Base-by-base conservation (phyloP, 1,284 basidiomycete species). In the Cryptococcus sp. region DNA sequence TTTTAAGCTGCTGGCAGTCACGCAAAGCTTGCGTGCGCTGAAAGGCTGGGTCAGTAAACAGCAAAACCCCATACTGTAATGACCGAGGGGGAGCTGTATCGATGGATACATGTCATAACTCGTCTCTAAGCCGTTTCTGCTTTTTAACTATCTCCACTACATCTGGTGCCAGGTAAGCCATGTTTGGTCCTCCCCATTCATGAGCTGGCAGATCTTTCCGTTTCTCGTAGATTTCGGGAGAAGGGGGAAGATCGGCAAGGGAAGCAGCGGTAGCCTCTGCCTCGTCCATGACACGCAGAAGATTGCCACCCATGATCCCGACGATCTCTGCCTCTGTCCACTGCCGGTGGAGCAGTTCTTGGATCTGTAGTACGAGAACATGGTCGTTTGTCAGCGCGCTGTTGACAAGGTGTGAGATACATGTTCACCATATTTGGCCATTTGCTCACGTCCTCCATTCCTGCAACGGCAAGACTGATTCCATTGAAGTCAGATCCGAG, bases 261-360 rank as follows among this genome's bases (percentile, higher is more conserved):
- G 58, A 90, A 78, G 50, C 83, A 76, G 6, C 26, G 29, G 16
- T 55, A 1, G 76, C 74, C 76, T 93, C 91, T 6, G 85, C 89
- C 15, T 82, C 84, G 46, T 83, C 80, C 60, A 92, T 82, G 10
- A 93, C 82, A 3, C 91, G 86, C 25, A 93, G 78, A 22, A 93
- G 67, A 71, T 94, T 94, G 3, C 81, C 86, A 39, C 89, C 87
- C 0, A 89, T 84, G 25, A 94, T 77, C 7, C 88, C 90, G n/a
- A 83, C 83, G 25, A 94, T 82, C 50, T 93, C 89, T 41, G 80
- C 80, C 58, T 86, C 85, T 34, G 79, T 83, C 91, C 92, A 94
- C 8, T 89, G 89, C 19, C 91, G 86, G 39, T 67, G 69, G 69
- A 87, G 85, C 6, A 93, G 80, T 72, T 92, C 89, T 16, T 87